These are phyloP conservation scores for Pichia rugopelliculosa DNA, from an alignment of 805 yeast species.

Conservation along the genomic window DNA sequence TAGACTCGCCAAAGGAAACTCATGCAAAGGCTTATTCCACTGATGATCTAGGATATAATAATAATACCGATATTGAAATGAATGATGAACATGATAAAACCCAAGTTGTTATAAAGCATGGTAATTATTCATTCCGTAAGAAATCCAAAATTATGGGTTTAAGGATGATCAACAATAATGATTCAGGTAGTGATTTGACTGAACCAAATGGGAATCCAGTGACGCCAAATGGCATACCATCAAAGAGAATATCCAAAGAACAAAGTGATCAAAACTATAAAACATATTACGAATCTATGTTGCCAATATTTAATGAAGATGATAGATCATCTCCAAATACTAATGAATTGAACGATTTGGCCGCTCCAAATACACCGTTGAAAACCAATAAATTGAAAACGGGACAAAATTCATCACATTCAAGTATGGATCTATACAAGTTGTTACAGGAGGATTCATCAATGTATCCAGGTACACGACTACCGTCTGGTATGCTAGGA, in stretches of 20 bases:
- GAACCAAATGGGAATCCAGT: background rate
- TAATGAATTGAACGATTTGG: background rate
- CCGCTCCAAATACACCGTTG: conserved; percentile 2
- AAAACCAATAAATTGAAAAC: background rate
- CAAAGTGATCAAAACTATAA: conserved; percentile 12
- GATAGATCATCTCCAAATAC: background rate
- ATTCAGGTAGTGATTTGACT: background rate
- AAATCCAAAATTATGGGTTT: conserved; percentile 24
- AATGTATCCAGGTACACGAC: conserved; percentile 23
- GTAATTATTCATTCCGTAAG: conserved; percentile 14
- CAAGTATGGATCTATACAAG: conserved; percentile 7
- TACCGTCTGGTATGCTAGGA: conserved; percentile 16
- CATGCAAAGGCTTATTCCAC: conserved; percentile 1
- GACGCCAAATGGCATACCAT: background rate
- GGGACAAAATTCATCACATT: conserved; percentile 1
- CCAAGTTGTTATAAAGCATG: conserved; percentile 1
- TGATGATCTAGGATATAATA: background rate
- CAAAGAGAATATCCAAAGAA: conserved; percentile 5
- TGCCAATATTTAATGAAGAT: conserved; percentile 25
- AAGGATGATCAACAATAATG: conserved; percentile 11
- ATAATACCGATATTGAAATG: background rate
- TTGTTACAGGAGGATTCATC: conserved; percentile 27
- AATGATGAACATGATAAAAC: background rate
- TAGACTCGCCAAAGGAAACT: conserved; percentile 9
- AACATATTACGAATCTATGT: conserved; percentile 26